Base-by-base conservation (phyloP, 257 asterid species). In the Rauvolfia tetraphylla region DNA sequence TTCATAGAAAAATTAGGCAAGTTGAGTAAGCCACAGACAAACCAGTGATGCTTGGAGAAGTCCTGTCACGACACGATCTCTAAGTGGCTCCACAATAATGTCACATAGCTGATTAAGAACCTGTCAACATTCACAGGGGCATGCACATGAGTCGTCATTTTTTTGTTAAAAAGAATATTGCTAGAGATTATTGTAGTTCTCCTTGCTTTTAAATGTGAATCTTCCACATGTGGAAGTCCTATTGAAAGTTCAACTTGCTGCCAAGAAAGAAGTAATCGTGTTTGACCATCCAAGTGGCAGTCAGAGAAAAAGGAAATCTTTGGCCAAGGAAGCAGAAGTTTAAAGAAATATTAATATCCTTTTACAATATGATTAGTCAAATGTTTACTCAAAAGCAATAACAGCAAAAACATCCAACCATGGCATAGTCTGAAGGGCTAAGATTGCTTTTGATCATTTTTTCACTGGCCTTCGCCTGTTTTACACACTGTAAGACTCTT, bases 31-130 rank as follows among this genome's bases (percentile, higher is more conserved):
- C 18, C 9, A 48, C 34, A 75, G 69, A 59, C 81, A 44, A 25
- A 92, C 99, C 98, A 95, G 83, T 51, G 98, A 89, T 76, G 99
- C 97, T 87, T 95, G 99, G 80, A 95, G 97, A 67, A 92, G 96
- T 34, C 98, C 98, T 0, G 96, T 92, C 58, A 95, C 99, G 69
- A 92, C 90, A 78, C 97, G 99, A 78, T 95, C 99, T 66, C 99
- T 88, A 38, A 95, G 97, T 75, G 89, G 94, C 86, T 95, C 97
- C 83, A 92, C 91, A 76, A 92, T 91, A 78, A 89, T 84, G 82
- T 89, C 93, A 76, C 99, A 95, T 76, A 95, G 84, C 84, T 95
- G 96, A 83, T 86, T 91, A 69, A 95, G 96, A 79, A 90, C 99
- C 98, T 95, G 86, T 72, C 79, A 2, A 72, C 81, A 78, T 81